Conservation (phyloP, 169 alveolate genomes). For the Plasmodium berghei region DNA sequence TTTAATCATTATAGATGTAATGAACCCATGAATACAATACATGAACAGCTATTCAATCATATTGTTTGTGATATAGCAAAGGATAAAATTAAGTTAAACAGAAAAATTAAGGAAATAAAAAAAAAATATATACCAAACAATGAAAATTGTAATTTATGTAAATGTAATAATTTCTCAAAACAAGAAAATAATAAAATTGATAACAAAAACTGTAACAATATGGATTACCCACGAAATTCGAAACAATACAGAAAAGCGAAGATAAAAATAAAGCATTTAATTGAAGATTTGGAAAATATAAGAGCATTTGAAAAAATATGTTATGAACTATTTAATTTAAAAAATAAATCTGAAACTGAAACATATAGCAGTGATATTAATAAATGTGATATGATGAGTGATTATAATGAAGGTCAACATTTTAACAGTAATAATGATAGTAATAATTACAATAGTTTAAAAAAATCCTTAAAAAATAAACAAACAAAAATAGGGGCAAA, state of each 20-base stretch:
- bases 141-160: neutral
- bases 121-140: neutral
- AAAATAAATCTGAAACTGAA: slow-evolving; percentile 42
- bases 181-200: neutral
- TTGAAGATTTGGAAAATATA: slow-evolving; percentile 35
- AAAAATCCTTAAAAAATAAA: neutral
- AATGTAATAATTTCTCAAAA: no score
- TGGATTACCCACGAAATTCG: neutral
- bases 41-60: slow-evolving; percentile 51
- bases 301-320: slow-evolving; percentile 56
- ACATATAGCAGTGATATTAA: slow-evolving; percentile 29
- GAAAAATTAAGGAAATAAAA: slow-evolving; percentile 52
- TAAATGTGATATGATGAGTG: slow-evolving; percentile 9
- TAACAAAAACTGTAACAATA: neutral
- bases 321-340: slow-evolving; percentile 43
- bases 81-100: slow-evolving; percentile 34
- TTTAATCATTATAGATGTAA: slow-evolving; percentile 61
- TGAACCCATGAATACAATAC: slow-evolving; percentile 60
- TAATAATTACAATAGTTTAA: neutral
- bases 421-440: slow-evolving; percentile 7
- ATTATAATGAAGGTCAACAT: slow-evolving; percentile 22
- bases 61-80: slow-evolving; percentile 52
- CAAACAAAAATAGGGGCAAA: neutral
- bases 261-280: neutral
- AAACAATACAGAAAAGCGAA: neutral